Conservation (phyloP, 768 basidiomycete species). For the Vararia minispora region DNA sequence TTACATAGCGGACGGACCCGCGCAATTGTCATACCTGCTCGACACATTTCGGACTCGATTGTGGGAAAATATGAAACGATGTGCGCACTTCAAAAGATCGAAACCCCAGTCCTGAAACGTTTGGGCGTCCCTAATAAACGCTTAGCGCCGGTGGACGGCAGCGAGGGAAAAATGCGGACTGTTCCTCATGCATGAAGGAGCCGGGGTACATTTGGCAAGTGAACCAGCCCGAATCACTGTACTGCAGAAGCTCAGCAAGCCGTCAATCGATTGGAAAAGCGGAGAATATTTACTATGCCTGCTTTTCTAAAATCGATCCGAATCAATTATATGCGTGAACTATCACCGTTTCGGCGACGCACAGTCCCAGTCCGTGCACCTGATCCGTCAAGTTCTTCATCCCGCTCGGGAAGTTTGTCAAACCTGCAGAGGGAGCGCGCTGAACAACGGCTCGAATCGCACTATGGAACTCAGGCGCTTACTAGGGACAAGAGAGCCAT, state of each 20-base stretch:
- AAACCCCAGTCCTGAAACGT: constrained; percentile 56
- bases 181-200: constrained; percentile 50
- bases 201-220: constrained; percentile 57
- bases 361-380: constrained; percentile 49
- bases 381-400: constrained; percentile 45
- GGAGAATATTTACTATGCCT: constrained; percentile 38
- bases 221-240: constrained; percentile 60
- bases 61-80: not conserved
- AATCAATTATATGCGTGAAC: not conserved
- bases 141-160: not conserved
- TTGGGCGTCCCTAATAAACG: constrained; percentile 35
- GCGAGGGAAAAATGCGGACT: constrained; percentile 20
- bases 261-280: too few relatives aligned
- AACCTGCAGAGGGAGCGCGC: constrained; percentile 23
- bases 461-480: constrained; percentile 8
- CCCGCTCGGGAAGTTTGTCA: constrained; percentile 42
- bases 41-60: too few relatives aligned
- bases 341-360: constrained; percentile 16
- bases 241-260: constrained; percentile 24
- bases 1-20: constrained; percentile 25
- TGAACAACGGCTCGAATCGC: not conserved
- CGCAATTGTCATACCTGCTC: constrained; percentile 54
- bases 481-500: constrained; percentile 51
- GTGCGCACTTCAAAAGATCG: constrained; percentile 46
- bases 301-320: constrained; percentile 31